Evolutionary conservation across 2,329 filamentous ascomycete species (phyloP), one percentile per base, ranked within the genome.

Genomic region (Pseudogymnoascus sp.): DNA sequence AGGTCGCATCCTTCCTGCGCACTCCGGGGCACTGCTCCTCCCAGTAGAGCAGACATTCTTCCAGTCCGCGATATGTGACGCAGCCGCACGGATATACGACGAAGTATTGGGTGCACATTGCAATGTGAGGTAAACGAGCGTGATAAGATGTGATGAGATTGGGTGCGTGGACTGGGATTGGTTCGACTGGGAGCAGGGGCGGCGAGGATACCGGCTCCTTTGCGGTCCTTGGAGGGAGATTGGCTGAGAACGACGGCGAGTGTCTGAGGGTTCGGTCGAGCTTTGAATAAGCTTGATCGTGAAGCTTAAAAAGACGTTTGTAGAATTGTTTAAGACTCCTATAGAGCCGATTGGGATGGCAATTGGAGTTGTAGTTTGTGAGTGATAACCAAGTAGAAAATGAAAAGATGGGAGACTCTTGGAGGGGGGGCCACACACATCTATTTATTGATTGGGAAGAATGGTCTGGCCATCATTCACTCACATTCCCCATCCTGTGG

Each of bases 31-130:
- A 60, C 34, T 60, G 25, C 11, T 60, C 58, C 11, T 60, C 58
- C 58, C 58, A 60, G 38, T n/a, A 60, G 6, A 22, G 34, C 25
- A 60, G 22, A 60, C 58, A 60, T 12, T 60, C 58, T 16, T 50
- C 58, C n/a, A 60, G 16, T 18, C 35, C 32, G 16, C 16, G 41
- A 38, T 58, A 61, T 12, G 22, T 30, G 12, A 20, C 12, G 43
- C 43, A 43, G 41, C 35, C 37, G 20, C 41, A 20, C 69, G 72
- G 66, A 72, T 75, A 34, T 64, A 64, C 57, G 65, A 61, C 32
- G 59, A 67, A 73, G 63, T 64, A 69, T 58, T 67, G 66, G 61
- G 67, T 67, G 58, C 62, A 65, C 30, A 63, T 67, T 43, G 39
- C 39, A 43, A 6, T 43, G 39, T 43, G 39, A 14, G 6, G 18